Evolutionary conservation across 805 yeast genomes (phyloP), one percentile per base, ranked within the genome.

Genomic region (Metschnikowia corniflorae): DNA sequence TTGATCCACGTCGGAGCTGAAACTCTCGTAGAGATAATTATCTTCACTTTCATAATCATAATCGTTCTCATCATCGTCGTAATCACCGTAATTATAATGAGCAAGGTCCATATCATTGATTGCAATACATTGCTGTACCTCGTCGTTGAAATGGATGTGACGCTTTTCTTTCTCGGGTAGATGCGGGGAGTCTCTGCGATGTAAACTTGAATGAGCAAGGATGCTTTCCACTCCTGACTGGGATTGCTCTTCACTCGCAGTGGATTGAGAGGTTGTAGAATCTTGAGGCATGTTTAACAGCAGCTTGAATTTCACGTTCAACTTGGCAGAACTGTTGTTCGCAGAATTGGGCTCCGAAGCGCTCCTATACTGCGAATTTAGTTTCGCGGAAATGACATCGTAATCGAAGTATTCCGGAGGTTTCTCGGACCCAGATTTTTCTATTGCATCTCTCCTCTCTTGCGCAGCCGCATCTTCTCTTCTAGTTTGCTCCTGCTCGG

Each of bases 41-140:
- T 49, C 50, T 10, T 37, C 48, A 2, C 41, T 50, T 14, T 40
- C 51, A 32, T 43, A 38, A 27, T 55, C 57, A 25, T 53, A 47
- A 30, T 42, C 54, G 9, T 54, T 54, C 15, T 39, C 46, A 10
- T 41, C 43, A 16, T 44, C 43, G 19, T 44, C 51, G 17, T 38
- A 35, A 25, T 47, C 47, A 14, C 44, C 51, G 27, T 39, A 35
- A 4, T 39, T 43, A 13, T 37, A 42, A 13, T 42, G 34, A 12
- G 44, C 45, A 7, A 36, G 45, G 8, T 36, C 37, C 23, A 24
- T 35, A 9, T 44, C 42, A 39, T 73, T 78, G 8, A 89, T 57
- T 0, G 95, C 89, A 44, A 86, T 80, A 60, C 98, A 93, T 60
- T 93, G 99, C 58, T 87, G 89, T 21, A 93, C 99, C 36, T 88